Evolutionary conservation across 2,329 filamentous ascomycete genomes (phyloP), one percentile per base, ranked within the genome.

Genomic region (Phoma herbarum): DNA sequence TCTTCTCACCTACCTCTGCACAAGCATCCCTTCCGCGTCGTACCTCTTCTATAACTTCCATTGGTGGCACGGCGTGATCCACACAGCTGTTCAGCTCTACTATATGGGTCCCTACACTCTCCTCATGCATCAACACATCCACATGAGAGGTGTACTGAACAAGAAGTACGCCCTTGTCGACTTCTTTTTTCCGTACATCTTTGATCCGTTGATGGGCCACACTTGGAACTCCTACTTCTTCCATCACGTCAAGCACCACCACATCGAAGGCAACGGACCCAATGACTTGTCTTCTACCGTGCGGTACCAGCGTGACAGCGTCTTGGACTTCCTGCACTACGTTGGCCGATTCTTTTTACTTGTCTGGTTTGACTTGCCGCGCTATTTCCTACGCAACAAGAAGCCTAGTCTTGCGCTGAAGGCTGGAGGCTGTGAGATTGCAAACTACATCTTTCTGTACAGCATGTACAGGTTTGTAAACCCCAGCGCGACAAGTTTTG

Each of bases 201-300:
- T 86, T 11, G 89, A 93, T 66, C 90, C 90, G 0, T 77, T 94
- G 56, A 90, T 92, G 85, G 91, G 91, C 11, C 91, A 94, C 70
- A 93, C 90, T 0, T 93, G 90, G 90, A 92, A 93, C 77, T 89
- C 88, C 2, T 94, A 94, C 78, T 94, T 85, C 74, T 93, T 92
- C 71, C 91, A 94, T 72, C 91, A 94, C 69, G 90, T 93, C 71
- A 94, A 93, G 80, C 90, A 93, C 71, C 91, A 94, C 71, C 91
- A 94, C 65, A 87, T 93, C 53, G 91, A 93, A 77, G 89, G 87
- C 61, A 94, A 94, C 68, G 90, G 91, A 0, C 90, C 90, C 0
- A 84, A 88, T 45, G 91, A 94, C 69, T 81, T 93, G 0, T 91
- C 88, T 1, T 90, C 89, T 0, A 94, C 91, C 0, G 84, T 94